A percentile compares a stretch with the other conserved stretches of the same genome.
phyloP scores from a whole-genome alignment of 176 grass and related monocot species.

The Oryza rufipogon region DNA sequence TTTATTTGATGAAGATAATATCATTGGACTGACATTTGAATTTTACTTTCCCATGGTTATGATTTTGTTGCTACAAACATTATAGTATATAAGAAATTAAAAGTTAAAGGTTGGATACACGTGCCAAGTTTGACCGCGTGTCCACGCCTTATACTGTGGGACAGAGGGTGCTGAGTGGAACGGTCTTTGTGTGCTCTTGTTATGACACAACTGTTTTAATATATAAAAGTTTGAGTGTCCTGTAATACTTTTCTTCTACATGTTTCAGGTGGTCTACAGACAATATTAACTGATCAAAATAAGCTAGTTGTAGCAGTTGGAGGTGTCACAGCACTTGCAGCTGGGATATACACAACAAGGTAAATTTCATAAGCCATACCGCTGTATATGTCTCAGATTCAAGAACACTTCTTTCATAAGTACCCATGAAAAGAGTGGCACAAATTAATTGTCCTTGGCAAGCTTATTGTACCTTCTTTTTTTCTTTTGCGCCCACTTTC shows the following conservation, averaged over 20 bases:
- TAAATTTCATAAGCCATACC: constrained; percentile 39
- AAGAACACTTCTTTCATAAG: constrained; percentile 4
- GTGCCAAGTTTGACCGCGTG: too few relatives aligned
- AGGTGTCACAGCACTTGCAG: constrained; percentile 85
- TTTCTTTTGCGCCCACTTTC: neutral
- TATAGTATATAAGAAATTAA: too few relatives aligned
- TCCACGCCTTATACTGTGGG: too few relatives aligned
- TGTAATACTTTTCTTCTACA: constrained; percentile 26
- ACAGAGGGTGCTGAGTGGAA: neutral
- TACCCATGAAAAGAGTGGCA: neutral
- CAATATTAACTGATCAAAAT: constrained; percentile 95
- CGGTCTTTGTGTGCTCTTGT: constrained; percentile 36
- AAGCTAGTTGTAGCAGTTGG: constrained; percentile 88
- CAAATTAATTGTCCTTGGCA: neutral
- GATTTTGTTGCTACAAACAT: too few relatives aligned
- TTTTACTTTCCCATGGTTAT: too few relatives aligned
- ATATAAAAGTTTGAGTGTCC: neutral
- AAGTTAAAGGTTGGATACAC: too few relatives aligned
- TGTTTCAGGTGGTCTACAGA: constrained; percentile 71
- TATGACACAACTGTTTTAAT: constrained; percentile 17
- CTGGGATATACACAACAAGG: constrained; percentile 88
- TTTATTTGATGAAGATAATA: too few relatives aligned
- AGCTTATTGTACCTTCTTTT: constrained; percentile 24
- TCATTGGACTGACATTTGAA: too few relatives aligned
- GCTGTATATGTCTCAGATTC: constrained; percentile 17